Evolutionary conservation across 1,139 yeast genomes (phyloP), one percentile per base, ranked within the genome.

Genomic region (Insectozyma bohioensis): DNA sequence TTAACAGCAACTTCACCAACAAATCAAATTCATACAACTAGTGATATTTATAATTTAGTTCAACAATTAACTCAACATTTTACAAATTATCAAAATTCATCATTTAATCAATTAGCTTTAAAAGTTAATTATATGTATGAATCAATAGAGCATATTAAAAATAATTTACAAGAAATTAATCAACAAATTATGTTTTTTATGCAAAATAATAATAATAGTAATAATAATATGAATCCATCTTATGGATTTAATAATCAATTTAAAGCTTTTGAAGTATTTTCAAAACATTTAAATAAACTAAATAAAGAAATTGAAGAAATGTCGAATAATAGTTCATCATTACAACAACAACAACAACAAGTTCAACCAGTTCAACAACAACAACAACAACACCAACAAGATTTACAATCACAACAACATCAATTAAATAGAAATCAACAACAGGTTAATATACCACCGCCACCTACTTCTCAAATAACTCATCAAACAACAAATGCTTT

Each of bases 111-210:
- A 20, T 42, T 55, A n/a, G 44, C 52, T 23, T 42, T 52, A 38
- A 60, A 56, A 22, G 30, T 61, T 14, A 56, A 56, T 30, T 49
- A 50, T 22, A 46, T 60, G 15, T 51, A 50, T 26, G 61, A 55
- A 12, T 43, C 59, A 22, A 31, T 60, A 7, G 54, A 49, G 5
- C 28, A 37, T 10, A 28, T 41, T 3, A 43, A 44, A 22, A 31
- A 36, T 26, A 36, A 37, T 29, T 23, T 45, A 5, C 37, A 30
- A 22, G 47, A 43, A 7, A 29, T 45, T 12, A 36, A 39, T 19
- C 49, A 45, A 26, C 49, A 43, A 28, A 34, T 42, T 13, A 19
- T 35, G 20, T 34, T 33, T 19, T 13, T 36, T 12, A 20, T 36
- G 5, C 46, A 43, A 17, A 39, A 34, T 24, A 27, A 24, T 24